Percentiles rank a stretch among this genome's conserved stretches.
phyloP scores from a whole-genome alignment of 1,284 basidiomycete species.

The Ceratobasidium sp. region DNA sequence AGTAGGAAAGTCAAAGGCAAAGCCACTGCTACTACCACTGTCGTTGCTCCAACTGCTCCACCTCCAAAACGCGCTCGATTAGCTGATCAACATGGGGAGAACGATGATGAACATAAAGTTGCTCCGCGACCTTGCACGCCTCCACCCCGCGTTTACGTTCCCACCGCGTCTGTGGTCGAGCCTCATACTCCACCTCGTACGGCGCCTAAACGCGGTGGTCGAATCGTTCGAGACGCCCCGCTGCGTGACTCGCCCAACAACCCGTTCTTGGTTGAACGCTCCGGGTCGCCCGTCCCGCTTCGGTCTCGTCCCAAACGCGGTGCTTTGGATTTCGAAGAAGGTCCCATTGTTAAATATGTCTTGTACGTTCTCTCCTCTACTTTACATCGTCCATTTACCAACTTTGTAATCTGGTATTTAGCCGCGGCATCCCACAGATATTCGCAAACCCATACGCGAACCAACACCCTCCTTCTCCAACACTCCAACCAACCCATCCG shows the following conservation, averaged over 20 bases:
- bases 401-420: conserved; percentile 19
- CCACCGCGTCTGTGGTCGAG: not conserved
- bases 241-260: conserved; percentile 50
- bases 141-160: conserved; percentile 33
- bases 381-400: not conserved
- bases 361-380: conserved; percentile 45
- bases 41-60: conserved; percentile 2
- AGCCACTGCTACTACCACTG: not conserved
- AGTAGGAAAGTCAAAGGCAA: conserved; percentile 24
- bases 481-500: conserved; percentile 33
- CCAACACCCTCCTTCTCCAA: conserved; percentile 38
- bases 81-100: not conserved
- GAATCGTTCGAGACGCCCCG: conserved; percentile 33
- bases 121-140: conserved; percentile 23
- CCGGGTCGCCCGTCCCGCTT: conserved; percentile 10
- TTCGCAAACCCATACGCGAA: conserved; percentile 47
- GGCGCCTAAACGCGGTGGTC: not conserved
- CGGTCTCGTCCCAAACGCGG: conserved; percentile 31
- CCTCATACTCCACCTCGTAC: conserved; percentile 35
- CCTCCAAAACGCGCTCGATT: conserved; percentile 20
- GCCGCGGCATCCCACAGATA: conserved; percentile 48
- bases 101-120: not conserved
- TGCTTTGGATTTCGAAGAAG: conserved; percentile 36
- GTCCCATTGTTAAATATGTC: conserved; percentile 48
- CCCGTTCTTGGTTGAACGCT: conserved; percentile 46